Evolutionary conservation across 306 rosid genomes (phyloP).

Genomic region (Pueraria montana): DNA sequence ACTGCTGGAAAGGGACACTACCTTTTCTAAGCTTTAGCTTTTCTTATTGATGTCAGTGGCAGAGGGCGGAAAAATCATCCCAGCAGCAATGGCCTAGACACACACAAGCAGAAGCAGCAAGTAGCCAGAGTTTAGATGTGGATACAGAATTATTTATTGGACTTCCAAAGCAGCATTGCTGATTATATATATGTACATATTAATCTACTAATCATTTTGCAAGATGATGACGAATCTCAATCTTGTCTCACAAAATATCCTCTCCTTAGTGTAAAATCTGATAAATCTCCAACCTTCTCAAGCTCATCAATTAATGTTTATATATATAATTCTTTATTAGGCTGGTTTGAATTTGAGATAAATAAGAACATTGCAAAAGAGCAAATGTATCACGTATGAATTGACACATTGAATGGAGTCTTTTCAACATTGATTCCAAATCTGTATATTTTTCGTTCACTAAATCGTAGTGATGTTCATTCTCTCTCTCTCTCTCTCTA

Average conservation of each 20-base stretch:
- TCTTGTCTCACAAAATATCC: neutral
- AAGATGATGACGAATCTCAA: constrained; percentile 9
- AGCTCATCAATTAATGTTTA: neutral
- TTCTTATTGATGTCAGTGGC: constrained; percentile 41
- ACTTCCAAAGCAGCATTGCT: constrained; percentile 53
- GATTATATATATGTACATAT: neutral
- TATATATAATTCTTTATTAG: neutral
- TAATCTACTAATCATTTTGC: neutral
- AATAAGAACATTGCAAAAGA: neutral
- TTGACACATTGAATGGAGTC: constrained; percentile 5
- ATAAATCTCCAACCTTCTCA: constrained; percentile 14
- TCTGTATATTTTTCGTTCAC: neutral
- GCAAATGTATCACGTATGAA: neutral
- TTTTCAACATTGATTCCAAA: neutral
- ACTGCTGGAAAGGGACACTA: constrained; percentile 12
- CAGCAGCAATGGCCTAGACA: constrained; percentile 34
- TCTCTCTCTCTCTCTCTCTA: neutral
- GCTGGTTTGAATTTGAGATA: neutral
- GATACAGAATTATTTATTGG: constrained; percentile 67
- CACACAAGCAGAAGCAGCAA: constrained; percentile 39
- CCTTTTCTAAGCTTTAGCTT: constrained; percentile 32
- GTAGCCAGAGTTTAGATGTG: constrained; percentile 42
- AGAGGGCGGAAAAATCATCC: constrained; percentile 20
- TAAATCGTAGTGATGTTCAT: neutral
- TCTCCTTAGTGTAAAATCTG: neutral